Evolutionary conservation across 176 grass and related monocot species (phyloP), one percentile per base, ranked within the genome.

Genomic region (Poa pratensis): DNA sequence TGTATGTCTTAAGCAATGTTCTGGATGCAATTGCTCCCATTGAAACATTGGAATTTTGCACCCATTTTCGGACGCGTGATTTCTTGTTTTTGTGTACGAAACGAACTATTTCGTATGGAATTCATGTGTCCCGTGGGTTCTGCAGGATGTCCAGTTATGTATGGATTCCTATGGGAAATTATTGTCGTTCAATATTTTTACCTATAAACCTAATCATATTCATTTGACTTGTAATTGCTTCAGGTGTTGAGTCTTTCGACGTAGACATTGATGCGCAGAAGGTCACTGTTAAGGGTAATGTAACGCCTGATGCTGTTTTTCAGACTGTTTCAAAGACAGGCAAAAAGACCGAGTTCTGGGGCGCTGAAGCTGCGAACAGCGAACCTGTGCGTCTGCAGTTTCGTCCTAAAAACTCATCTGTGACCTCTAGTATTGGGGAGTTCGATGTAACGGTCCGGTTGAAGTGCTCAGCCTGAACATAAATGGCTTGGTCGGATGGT

Each of bases 261-360:
- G 91, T 98, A n/a, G 81, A 98, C 74, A 76, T 95, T n/a, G 58
- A 94, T 69, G 78, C 92, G 58, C 93, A 95, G 78, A 98, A 98
- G 78, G 93, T 98, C 54, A 98, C 93, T 1, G 93, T 95, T 27
- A 98, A 94, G 78, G 96, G 96, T 65, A 95, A 98, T 54, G 90
- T 98, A 18, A 90, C 85, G 12, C 91, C 93, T 54, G 93, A 98
- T 70, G 93, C 87, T 65, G 93, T 98, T 86, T 80, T 98, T 46
- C 93, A 95, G 54, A 98, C 96, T 16, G 93, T 98, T 74, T 94
- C 96, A 0, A 98, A 98, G 76, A 95, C 96, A 0, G 96, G 96
- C 19, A 98, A 98, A 60, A 98, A 90, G 85, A 98, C 96, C 1
- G 68, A 81, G 1, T 98, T 98, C 78, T 98, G 96, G 96, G 96